phyloP scores from a whole-genome alignment of 495 filamentous ascomycete species.

The Corynascus novoguineensis region DNA sequence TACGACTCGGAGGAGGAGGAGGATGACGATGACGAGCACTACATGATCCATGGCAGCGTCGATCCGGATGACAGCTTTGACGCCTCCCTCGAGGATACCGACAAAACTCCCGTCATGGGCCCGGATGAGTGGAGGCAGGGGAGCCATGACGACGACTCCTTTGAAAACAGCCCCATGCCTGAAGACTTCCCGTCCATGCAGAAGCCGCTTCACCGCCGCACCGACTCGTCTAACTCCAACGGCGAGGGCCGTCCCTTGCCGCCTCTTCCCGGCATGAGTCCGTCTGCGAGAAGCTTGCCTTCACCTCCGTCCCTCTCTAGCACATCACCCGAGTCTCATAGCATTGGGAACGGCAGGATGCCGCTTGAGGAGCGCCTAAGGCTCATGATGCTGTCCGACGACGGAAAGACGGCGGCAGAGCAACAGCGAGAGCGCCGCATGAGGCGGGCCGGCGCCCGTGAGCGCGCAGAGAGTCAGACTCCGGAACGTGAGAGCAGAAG shows the following conservation, averaged over 20 bases:
- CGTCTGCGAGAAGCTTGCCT: constrained; percentile 46
- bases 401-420: constrained; percentile 48
- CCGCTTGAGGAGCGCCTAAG: constrained; percentile 73
- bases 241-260: constrained; percentile 70
- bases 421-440: constrained; percentile 58
- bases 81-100: constrained; percentile 86
- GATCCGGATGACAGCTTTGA: constrained; percentile 88
- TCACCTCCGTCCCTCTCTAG: constrained; percentile 57
- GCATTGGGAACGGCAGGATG: constrained; percentile 63
- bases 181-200: constrained; percentile 33
- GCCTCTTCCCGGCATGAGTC: constrained; percentile 56
- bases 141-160: constrained; percentile 64
- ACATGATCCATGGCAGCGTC: constrained; percentile 59
- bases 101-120: constrained; percentile 93
- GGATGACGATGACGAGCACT: constrained; percentile 65
- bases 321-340: constrained; percentile 59
- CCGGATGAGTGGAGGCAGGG: constrained; percentile 92
- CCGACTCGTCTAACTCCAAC: constrained; percentile 64
- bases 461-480: constrained; percentile 43
- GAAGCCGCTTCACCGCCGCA: constrained; percentile 46
- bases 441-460: constrained; percentile 47
- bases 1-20: constrained; percentile 75
- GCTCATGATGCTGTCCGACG: constrained; percentile 73
- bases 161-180: constrained; percentile 62
- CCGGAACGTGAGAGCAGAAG: constrained; percentile 43